Evolutionary conservation across 1,284 basidiomycete species (phyloP).

Genomic region (Hemileia vastatrix): DNA sequence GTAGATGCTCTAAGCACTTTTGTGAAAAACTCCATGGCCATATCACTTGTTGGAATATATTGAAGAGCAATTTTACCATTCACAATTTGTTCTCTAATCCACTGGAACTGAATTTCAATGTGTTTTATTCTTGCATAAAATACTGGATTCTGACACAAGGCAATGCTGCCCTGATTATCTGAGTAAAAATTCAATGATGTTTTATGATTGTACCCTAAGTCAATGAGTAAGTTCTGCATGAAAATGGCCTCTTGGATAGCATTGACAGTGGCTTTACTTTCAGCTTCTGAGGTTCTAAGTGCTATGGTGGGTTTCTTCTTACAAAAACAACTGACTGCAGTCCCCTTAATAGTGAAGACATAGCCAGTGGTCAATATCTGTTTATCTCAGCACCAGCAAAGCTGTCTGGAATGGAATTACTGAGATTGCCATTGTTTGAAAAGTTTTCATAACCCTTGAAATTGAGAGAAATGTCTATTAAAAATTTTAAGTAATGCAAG

Average conservation of each 20-base stretch:
- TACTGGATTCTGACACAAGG: background rate
- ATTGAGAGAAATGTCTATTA: too few relatives aligned
- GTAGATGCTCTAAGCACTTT: too few relatives aligned
- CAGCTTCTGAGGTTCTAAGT: background rate
- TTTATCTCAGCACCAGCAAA: background rate
- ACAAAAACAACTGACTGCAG: background rate
- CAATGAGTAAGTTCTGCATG: background rate
- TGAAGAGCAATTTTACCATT: background rate
- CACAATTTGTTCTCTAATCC: background rate
- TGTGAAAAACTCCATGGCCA: slow-evolving; percentile 5
- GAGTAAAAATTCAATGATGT: background rate
- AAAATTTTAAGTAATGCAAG: too few relatives aligned
- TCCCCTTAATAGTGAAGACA: background rate
- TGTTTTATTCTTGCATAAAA: slow-evolving; percentile 1
- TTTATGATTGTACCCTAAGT: background rate
- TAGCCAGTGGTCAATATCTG: background rate
- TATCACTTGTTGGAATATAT: background rate
- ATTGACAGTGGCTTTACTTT: background rate
- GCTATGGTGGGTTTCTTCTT: background rate
- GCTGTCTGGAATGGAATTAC: too few relatives aligned
- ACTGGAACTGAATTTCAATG: background rate
- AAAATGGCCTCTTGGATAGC: background rate
- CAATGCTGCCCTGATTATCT: background rate
- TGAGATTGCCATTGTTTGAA: too few relatives aligned
- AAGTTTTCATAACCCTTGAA: too few relatives aligned